phyloP scores from a whole-genome alignment of 1,139 yeast genomes.

The Tardiomyces blankii region DNA sequence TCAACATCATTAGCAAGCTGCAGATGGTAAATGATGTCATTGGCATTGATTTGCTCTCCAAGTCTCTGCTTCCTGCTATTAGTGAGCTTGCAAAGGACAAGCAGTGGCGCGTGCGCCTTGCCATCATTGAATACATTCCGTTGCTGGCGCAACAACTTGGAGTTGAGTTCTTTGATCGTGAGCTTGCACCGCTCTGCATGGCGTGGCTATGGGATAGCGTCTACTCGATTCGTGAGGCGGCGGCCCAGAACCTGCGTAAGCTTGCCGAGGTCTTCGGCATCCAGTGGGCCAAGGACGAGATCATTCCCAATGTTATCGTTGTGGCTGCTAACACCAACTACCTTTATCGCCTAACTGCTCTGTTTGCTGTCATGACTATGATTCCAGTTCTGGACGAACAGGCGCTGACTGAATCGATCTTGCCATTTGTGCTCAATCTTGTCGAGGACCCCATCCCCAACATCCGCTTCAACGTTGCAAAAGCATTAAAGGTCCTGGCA shows the following conservation, averaged over 20 bases:
- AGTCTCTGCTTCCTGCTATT: conserved; percentile 87
- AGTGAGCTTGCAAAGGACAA: conserved; percentile 93
- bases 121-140: conserved; percentile 95
- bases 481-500: conserved; percentile 55
- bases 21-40: conserved; percentile 89
- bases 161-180: conserved; percentile 84
- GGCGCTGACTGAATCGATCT: conserved; percentile 50
- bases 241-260: conserved; percentile 71
- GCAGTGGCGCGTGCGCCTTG: conserved; percentile 96
- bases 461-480: conserved; percentile 90
- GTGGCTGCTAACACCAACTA: conserved; percentile 49
- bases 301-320: conserved; percentile 62
- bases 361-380: conserved; percentile 75
- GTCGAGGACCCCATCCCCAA: conserved; percentile 82
- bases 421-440: conserved; percentile 70
- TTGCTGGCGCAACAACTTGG: conserved; percentile 94
- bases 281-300: conserved; percentile 83
- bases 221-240: conserved; percentile 93
- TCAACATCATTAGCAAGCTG: conserved; percentile 85
- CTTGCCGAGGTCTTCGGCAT: conserved; percentile 84
- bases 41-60: conserved; percentile 80
- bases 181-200: conserved; percentile 80
- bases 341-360: conserved; percentile 82
- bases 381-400: conserved; percentile 42
- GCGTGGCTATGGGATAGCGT: conserved; percentile 99